These are phyloP conservation scores for Fusarium clavum DNA, from an alignment of 2,329 filamentous ascomycete genomes.

Conservation along the genomic window DNA sequence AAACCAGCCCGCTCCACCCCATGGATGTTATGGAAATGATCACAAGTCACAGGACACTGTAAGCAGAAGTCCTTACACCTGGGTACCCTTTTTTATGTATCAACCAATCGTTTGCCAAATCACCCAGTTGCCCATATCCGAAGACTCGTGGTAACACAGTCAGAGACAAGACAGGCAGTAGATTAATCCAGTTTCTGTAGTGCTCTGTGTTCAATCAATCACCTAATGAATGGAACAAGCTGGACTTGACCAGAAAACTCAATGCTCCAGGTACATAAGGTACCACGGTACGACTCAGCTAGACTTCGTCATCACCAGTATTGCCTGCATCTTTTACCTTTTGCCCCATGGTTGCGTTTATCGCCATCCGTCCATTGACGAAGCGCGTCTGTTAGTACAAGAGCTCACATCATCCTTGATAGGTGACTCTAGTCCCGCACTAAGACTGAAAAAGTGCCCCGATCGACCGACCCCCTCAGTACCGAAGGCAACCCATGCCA, in stretches of 20 bases:
- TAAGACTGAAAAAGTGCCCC: constrained; percentile 39
- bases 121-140: background rate
- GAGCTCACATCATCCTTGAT: constrained; percentile 33
- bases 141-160: background rate
- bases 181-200: background rate
- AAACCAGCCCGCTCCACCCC: constrained; percentile 23
- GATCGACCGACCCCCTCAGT: constrained; percentile 41
- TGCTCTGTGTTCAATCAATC: background rate
- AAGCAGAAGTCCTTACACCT: constrained; percentile 5
- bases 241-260: constrained; percentile 7
- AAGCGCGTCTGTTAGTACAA: constrained; percentile 7
- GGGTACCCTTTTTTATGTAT: background rate
- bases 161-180: constrained; percentile 5
- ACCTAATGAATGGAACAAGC: constrained; percentile 8
- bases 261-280: background rate
- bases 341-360: constrained; percentile 36
- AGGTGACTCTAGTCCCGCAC: constrained; percentile 24
- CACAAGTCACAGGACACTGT: constrained; percentile 7
- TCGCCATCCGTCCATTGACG: constrained; percentile 34
- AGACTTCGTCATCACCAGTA: constrained; percentile 30
- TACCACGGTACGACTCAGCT: constrained; percentile 9
- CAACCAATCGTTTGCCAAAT: background rate
- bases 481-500: constrained; percentile 40
- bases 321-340: constrained; percentile 34
- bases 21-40: background rate